Conservation (phyloP, 805 yeast genomes). For the Candida hungchunana region DNA sequence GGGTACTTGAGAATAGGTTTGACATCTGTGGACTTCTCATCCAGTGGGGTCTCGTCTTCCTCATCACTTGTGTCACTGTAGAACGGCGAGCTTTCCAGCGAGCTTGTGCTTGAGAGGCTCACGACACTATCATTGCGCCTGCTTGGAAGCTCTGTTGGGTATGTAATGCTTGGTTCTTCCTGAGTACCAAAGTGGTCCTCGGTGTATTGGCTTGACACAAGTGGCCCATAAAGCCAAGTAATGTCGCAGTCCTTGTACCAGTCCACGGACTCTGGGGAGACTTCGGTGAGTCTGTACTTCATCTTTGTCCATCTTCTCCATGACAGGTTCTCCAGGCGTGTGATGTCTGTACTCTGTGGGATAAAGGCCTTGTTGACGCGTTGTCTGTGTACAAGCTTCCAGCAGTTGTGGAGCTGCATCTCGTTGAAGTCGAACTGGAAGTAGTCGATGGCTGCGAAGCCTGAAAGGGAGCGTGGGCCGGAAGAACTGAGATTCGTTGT, state of each 20-base stretch:
- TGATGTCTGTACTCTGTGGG: slow-evolving; percentile 32
- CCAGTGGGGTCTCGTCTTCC: slow-evolving; percentile 10
- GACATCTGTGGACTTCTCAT: slow-evolving; percentile 3
- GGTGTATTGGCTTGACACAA: slow-evolving; percentile 12
- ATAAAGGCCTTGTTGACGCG: slow-evolving; percentile 25
- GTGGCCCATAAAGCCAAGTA: slow-evolving; percentile 94
- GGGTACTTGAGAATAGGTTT: slow-evolving; percentile 23
- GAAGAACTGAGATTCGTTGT: slow-evolving; percentile 9
- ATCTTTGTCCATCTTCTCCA: slow-evolving; percentile 97
- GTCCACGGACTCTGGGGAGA: slow-evolving; percentile 80
- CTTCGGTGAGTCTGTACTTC: slow-evolving; percentile 50
- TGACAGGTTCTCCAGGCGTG: slow-evolving; percentile 71
- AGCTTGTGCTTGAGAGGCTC: slow-evolving; percentile 7
- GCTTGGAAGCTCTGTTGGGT: slow-evolving; percentile 1
- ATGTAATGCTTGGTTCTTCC: neutral
- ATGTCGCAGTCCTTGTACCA: slow-evolving; percentile 96
- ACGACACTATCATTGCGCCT: slow-evolving; percentile 9
- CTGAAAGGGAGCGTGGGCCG: slow-evolving; percentile 7
- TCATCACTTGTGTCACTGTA: slow-evolving; percentile 14
- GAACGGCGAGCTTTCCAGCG: slow-evolving; percentile 13
- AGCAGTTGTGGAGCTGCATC: slow-evolving; percentile 35
- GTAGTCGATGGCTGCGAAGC: slow-evolving; percentile 35
- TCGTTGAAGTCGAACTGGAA: slow-evolving; percentile 35
- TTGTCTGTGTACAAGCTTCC: slow-evolving; percentile 36
- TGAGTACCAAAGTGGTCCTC: slow-evolving; percentile 14